A percentile compares a stretch with the other conserved stretches of the same genome.
Conservation (phyloP, 768 basidiomycete genomes). For the Panaeolus papilionaceus region DNA sequence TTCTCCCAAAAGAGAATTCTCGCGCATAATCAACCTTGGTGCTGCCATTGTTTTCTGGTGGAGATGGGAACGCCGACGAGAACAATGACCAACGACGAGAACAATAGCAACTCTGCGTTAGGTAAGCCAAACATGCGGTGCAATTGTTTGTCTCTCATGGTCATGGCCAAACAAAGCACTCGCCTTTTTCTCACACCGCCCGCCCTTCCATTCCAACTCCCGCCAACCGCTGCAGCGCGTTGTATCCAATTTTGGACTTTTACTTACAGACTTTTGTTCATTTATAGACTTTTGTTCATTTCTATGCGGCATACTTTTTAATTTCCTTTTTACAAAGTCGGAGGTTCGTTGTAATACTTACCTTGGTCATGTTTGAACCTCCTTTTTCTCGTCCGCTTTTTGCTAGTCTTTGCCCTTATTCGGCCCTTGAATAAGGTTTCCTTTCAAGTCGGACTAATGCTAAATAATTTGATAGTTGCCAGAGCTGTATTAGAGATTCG, state of each 20-base stretch:
- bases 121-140: constrained; percentile 6
- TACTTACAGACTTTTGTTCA: background rate
- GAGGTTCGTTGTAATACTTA: no score
- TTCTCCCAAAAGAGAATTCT: background rate
- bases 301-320: no score
- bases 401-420: no score
- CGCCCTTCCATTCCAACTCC: constrained; percentile 1
- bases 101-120: background rate
- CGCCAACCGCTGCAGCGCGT: background rate
- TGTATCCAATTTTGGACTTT: constrained; percentile 2
- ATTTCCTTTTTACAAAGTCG: no score
- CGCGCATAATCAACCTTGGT: background rate
- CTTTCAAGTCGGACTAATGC: no score
- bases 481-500: no score
- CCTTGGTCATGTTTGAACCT: no score
- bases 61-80: constrained; percentile 11
- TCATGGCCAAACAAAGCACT: background rate
- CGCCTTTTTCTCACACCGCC: background rate
- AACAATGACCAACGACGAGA: constrained; percentile 12
- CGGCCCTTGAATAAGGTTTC: no score
- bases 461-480: no score
- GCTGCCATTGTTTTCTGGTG: constrained; percentile 9
- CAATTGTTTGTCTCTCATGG: background rate
- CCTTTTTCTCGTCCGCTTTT: no score
- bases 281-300: background rate